Base-by-base conservation (phyloP, 2,329 filamentous ascomycete genomes). In the Alternaria longipes region DNA sequence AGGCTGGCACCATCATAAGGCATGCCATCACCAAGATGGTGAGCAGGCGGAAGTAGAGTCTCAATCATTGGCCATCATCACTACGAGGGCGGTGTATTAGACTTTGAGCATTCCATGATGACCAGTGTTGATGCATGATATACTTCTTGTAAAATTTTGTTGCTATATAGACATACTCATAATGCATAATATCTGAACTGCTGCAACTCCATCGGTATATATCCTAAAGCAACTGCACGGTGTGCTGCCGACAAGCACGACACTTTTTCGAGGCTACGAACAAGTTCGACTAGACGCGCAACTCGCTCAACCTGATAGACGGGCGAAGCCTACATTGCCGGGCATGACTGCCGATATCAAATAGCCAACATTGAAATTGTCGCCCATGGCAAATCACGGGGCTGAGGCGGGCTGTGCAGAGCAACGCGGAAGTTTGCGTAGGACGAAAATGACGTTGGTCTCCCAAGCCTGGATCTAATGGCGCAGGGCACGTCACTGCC, bases 21-120 rank as follows among this genome's bases (percentile, higher is more conserved):
- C 94, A 97, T 81, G 94, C 95, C 14, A 92, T 98, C 68, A 97
- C 94, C 53, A 97, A 97, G 82, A 89, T 98, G 63, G 89, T 99
- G 85, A 86, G 84, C 70, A 81, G 81, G 72, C 81, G 80, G 74
- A 85, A 76, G 70, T 79, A 72, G n/a, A 20, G 40, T 20, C 38
- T 20, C 9, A 8, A 22, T 2, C n/a, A 45, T 22, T n/a, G 38
- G 30, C 11, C 18, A n/a, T 30, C 47, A 42, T 14, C 24, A 45
- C 32, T 24, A 59, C 46, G 32, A 45, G 47, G 30, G 40, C 41
- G 53, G 56, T 53, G 60, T 62, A 56, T 12, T 6, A 41, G 26
- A 30, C 46, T 49, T 49, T 4, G 30, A 24, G 30, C 30, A 36
- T 36, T 34, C 34, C 18, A 5, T 49, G 8, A 49, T 49, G 30